Percentiles rank a stretch among this genome's conserved stretches.
Conservation (phyloP, 768 basidiomycete species). For the Mycena chlorophos region DNA sequence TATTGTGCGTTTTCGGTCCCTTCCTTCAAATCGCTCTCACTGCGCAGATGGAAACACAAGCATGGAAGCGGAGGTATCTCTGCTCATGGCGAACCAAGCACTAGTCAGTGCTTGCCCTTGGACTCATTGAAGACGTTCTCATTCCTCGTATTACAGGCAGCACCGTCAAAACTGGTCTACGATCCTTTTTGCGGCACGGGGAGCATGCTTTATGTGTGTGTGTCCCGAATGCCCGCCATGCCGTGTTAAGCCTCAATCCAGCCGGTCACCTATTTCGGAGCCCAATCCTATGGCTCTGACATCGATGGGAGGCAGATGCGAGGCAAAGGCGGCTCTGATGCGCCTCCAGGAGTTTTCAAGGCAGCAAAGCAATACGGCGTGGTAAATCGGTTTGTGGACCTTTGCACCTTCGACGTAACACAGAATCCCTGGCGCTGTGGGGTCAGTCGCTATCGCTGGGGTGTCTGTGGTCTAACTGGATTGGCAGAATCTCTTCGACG, state of each 20-base stretch:
- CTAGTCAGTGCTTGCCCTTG: slow-evolving; percentile 51
- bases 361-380: slow-evolving; percentile 87
- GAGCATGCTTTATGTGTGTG: slow-evolving; percentile 80
- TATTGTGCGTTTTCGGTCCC: no score
- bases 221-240: not conserved
- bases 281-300: slow-evolving; percentile 85
- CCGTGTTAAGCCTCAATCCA: slow-evolving; percentile 30
- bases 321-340: slow-evolving; percentile 81
- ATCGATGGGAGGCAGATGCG: slow-evolving; percentile 98
- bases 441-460: slow-evolving; percentile 23
- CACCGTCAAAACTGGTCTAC: slow-evolving; percentile 87
- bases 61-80: slow-evolving; percentile 82
- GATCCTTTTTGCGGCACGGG: slow-evolving; percentile 96
- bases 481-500: slow-evolving; percentile 68
- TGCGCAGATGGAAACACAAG: slow-evolving; percentile 96
- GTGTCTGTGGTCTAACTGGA: not conserved
- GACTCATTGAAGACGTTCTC: not conserved
- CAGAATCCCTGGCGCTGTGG: slow-evolving; percentile 87
- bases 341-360: slow-evolving; percentile 68
- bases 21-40: no score
- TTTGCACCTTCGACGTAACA: slow-evolving; percentile 93
- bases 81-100: slow-evolving; percentile 96
- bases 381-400: slow-evolving; percentile 70
- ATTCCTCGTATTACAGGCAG: slow-evolving; percentile 51
- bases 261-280: slow-evolving; percentile 88